Evolutionary conservation across 257 asterid genomes (phyloP), one percentile per base, ranked within the genome.

Genomic region (Nemophila menziesii): DNA sequence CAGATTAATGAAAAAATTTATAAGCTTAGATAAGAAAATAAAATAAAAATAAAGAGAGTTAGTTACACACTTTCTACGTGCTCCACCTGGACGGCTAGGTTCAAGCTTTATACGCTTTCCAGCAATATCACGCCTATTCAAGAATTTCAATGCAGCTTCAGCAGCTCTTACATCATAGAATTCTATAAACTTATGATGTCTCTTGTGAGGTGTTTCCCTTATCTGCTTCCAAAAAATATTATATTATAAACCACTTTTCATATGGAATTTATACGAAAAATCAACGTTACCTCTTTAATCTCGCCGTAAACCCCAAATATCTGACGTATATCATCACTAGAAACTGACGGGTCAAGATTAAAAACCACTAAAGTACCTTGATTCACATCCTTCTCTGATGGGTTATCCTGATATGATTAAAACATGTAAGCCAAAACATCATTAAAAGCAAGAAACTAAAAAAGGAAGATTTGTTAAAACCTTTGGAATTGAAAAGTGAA

Each of bases 31-130:
- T 37, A 44, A 22, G 51, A 10, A 46, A 44, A 16, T 24, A 37
- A 33, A 11, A 40, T 44, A 20, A 12, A 18, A 42, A 13, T n/a
- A 15, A 16, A 44, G 10, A 45, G 22, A 57, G 34, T 33, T 40
- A 26, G 16, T 52, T 23, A 61, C 45, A 26, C 51, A 85, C 96
- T 77, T 86, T 63, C 96, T 67, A 20, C 93, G 83, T n/a, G 89
- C 65, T 56, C 94, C 94, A 44, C 96, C 92, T 41, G 90, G 92
- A 21, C 86, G 89, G 55, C 96, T 86, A 54, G 75, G 96, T 60
- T 86, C 94, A 43, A 86, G 72, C 66, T 82, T 86, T 58, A 86
- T 79, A 46, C 90, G 79, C 49, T 75, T 86, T 46, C 96, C 96
- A 52, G 89, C 96, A 48, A 86, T 78, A 50, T 81, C 93, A 41